Evolutionary conservation across 306 rosid species (phyloP).

Genomic region (Potentilla sterilis): DNA sequence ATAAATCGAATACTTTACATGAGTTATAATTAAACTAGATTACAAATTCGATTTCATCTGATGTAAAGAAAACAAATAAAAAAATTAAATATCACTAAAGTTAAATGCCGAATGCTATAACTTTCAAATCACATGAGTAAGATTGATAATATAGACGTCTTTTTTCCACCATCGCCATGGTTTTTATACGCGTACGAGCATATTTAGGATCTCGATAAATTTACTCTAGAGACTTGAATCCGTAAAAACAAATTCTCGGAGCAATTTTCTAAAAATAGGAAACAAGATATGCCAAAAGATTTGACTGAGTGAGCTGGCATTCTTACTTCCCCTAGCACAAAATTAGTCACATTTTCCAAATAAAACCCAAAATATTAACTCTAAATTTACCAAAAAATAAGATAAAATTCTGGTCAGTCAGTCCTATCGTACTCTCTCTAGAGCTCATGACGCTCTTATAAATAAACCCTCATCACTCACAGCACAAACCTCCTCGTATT

Average conservation of each 20-base stretch:
- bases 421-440: neutral
- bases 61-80: no score
- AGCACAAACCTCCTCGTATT: constrained; percentile 9
- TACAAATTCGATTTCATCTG: no score
- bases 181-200: neutral
- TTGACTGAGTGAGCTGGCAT: constrained; percentile 9
- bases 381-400: constrained; percentile 5
- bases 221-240: neutral
- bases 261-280: neutral
- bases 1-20: neutral
- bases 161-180: rapidly evolving
- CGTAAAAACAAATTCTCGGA: neutral
- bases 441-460: constrained; percentile 1
- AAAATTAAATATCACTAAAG: no score
- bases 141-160: rapidly evolving
- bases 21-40: no score
- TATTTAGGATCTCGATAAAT: neutral
- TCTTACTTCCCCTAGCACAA: neutral
- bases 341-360: neutral
- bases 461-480: neutral
- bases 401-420: neutral
- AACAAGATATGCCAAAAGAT: neutral
- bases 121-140: no score
- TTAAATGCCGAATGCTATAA: no score
- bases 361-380: neutral